These are phyloP conservation scores for Neckera pumila DNA, from an alignment of 225 moss, liverwort and hornwort species.

Conservation along the genomic window DNA sequence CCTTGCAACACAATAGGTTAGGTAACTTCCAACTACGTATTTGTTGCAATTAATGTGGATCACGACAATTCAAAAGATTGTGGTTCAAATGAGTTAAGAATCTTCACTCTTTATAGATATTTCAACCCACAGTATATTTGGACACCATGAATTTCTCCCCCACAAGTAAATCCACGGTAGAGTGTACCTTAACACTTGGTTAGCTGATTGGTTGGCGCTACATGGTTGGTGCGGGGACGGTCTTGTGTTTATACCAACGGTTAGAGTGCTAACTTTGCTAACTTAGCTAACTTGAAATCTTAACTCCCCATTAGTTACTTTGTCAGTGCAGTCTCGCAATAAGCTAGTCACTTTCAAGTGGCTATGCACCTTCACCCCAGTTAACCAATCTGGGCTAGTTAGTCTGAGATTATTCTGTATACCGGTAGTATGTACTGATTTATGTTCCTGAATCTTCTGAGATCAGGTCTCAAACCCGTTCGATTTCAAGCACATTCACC, in stretches of 20 bases:
- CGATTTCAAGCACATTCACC: conserved; percentile 84
- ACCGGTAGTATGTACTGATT: not conserved
- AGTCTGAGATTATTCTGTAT: not conserved
- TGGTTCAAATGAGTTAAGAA: not conserved
- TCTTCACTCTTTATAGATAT: not conserved
- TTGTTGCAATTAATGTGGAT: not conserved
- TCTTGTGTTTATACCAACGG: not conserved
- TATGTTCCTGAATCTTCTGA: not conserved
- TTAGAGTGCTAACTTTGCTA: not conserved
- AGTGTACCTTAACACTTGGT: not conserved
- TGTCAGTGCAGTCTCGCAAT: not conserved
- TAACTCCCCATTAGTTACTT: not conserved
- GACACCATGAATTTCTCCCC: not conserved
- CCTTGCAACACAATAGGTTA: not conserved
- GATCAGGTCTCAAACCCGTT: conserved; percentile 75
- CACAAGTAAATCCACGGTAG: not conserved
- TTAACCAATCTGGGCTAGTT: not conserved
- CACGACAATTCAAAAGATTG: not conserved
- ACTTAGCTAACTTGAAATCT: not conserved
- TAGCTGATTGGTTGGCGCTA: not conserved
- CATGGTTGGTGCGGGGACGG: not conserved
- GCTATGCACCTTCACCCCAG: not conserved
- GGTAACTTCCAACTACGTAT: not conserved
- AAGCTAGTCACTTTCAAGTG: not conserved
- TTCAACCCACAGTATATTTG: not conserved